Evolutionary conservation across 805 yeast species (phyloP).

Genomic region (Yarrowia bubula): DNA sequence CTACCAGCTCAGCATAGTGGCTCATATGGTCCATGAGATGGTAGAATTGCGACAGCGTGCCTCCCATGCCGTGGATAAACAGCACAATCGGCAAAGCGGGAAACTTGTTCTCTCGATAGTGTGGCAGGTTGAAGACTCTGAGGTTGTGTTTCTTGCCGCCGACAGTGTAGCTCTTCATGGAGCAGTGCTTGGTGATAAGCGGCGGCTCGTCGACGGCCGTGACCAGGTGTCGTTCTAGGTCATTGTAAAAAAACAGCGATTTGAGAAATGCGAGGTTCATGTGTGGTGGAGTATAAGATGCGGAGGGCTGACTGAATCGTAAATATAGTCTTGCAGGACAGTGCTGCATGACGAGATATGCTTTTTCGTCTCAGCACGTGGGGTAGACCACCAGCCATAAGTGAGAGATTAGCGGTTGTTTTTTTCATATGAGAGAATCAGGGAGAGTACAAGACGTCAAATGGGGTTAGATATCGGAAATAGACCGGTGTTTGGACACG

Average conservation of each 20-base stretch:
- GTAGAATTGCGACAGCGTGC: constrained; percentile 83
- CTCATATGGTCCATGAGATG: constrained; percentile 62
- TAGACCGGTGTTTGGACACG: no score
- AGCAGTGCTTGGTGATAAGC: constrained; percentile 24
- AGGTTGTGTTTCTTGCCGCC: constrained; percentile 25
- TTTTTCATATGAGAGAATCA: not conserved
- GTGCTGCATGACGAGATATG: not conserved
- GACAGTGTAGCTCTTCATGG: constrained; percentile 9
- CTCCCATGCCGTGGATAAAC: constrained; percentile 87
- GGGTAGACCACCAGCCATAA: not conserved
- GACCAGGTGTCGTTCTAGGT: constrained; percentile 19
- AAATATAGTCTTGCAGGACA: not conserved
- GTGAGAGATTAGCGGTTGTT: not conserved
- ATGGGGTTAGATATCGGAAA: not conserved
- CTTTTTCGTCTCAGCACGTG: constrained; percentile 5
- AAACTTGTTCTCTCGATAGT: constrained; percentile 35
- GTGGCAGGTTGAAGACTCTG: constrained; percentile 34
- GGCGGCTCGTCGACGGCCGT: constrained; percentile 11
- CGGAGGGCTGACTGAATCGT: constrained; percentile 7
- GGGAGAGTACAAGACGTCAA: not conserved
- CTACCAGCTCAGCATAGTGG: constrained; percentile 59
- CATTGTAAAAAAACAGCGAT: constrained; percentile 24
- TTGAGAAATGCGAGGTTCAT: constrained; percentile 18
- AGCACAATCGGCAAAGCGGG: constrained; percentile 55
- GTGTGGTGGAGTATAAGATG: not conserved